Evolutionary conservation across 768 basidiomycete genomes (phyloP), one percentile per base, ranked within the genome.

Genomic region (Boletus huronensis): DNA sequence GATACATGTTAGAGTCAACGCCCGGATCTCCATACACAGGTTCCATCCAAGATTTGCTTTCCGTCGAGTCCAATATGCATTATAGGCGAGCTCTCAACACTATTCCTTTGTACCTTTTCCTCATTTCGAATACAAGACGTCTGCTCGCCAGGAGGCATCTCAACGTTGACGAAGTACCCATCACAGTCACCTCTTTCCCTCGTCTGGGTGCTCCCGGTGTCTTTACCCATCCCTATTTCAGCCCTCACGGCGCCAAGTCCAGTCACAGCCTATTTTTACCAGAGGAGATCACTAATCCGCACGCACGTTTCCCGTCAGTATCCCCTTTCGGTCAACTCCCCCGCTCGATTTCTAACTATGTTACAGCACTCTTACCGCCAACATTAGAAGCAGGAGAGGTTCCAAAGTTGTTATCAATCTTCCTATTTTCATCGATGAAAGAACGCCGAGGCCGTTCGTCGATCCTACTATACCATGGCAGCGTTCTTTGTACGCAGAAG

Each of bases 1-100:
- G 95, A 36, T 98, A 91, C 75, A 99, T 99, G 97, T 80, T 99
- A 49, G 97, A 99, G 70, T 93, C 93, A 3, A 99, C 96, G 0
- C 97, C 97, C 0, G 97, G 97, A 3, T 84, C 87, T 46, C 97
- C 97, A 2, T 98, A 98, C 74, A 88, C 91, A 6, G 93, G 92
- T 10, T 87, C 82, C 16, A 83, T 98, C 38, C 78, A 79, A 25
- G 93, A 96, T 70, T 79, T 98, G 19, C 77, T 98, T 35, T 82
- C 87, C 6, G 95, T 99, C 6, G 96, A 99, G 74, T 74, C 77
- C 44, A 94, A 98, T 72, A 99, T 99, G 97, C 85, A 89, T 42
- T 92, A 93, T 69, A 81, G 94, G 94, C 87, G 49, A 54, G 58
- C 44, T 21, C 35, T 38, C n/a, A 35, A 1, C 14, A 16, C 19